Evolutionary conservation across 352 stramenopile species (phyloP), one percentile per base, ranked within the genome.

Genomic region (Phytophthora hybrid): DNA sequence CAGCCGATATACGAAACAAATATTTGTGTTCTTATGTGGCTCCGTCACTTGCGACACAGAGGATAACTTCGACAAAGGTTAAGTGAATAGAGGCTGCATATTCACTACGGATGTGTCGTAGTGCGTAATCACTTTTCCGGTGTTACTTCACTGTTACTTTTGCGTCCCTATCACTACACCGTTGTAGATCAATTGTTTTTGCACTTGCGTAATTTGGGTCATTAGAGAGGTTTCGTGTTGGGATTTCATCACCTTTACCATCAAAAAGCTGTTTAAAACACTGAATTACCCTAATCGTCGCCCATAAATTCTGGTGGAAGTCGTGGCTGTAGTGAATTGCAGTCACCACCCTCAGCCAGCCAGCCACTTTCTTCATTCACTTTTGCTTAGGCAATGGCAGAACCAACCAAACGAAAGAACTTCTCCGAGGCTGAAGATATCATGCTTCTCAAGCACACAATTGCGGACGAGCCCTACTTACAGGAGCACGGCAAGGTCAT

Each of bases 401-500:
- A 44, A 54, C 32, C 51, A 69, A 61, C 21, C 34, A 69, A 57
- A 14, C 53, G 41, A n/a, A 63, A 41, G 26, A 69, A 69, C 29
- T 51, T 63, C 8, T 37, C 26, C 21, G 63, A 69, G 34, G 37
- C 18, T 10, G 62, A 69, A 31, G 49, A 56, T 29, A 26, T 57
- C 37, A 62, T 56, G 52, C 62, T 62, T 18, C 9, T 69, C 10
- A 69, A 69, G 23, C 62, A 69, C 26, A 47, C 39, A 18, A 39
- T 67, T 18, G 37, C 51, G 8, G 52, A 61, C 41, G 49, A 69
- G 32, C 62, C 52, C 13, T 69, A 44, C 51, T 9, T 10, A 5
- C 26, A 31, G 26, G 26, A 31, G 26, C 41, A 63, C 8, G 52
- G 18, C 16, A 69, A 69, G 19, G 41, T 63, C 0, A 63, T 63